A percentile compares a stretch with the other conserved stretches of the same genome.
Conservation (phyloP, 345 rosid genomes). For the Lepidium africanum region DNA sequence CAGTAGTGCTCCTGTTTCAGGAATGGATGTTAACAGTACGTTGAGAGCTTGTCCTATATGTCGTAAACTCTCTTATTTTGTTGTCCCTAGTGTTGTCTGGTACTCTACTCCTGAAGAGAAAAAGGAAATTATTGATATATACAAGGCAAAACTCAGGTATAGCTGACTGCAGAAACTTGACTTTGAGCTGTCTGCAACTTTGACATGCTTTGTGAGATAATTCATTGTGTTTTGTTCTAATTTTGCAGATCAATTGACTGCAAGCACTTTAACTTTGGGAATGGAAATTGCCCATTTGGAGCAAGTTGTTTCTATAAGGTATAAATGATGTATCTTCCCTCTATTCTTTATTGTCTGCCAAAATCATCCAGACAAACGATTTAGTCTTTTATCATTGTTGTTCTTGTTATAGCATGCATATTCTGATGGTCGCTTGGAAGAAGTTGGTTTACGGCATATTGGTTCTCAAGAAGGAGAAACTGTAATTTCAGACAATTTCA, state of each 20-base stretch:
- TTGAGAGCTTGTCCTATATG: constrained; percentile 91
- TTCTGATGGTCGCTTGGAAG: constrained; percentile 73
- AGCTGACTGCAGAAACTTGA: background rate
- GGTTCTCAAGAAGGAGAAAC: constrained; percentile 59
- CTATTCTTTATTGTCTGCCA: background rate
- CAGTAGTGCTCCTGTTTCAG: constrained; percentile 69
- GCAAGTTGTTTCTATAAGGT: constrained; percentile 91
- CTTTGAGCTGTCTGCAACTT: background rate
- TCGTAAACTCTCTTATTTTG: constrained; percentile 90
- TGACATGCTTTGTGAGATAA: background rate
- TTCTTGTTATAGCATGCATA: constrained; percentile 54
- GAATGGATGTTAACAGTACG: constrained; percentile 79
- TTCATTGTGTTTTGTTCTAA: background rate
- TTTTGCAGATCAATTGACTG: constrained; percentile 52
- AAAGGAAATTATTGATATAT: constrained; percentile 62
- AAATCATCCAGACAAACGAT: background rate
- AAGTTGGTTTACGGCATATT: constrained; percentile 63
- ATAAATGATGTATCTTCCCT: background rate
- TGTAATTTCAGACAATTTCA: constrained; percentile 50
- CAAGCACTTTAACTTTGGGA: constrained; percentile 80
- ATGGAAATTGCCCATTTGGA: constrained; percentile 85
- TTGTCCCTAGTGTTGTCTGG: constrained; percentile 95
- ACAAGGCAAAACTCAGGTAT: constrained; percentile 86
- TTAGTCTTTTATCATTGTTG: background rate
- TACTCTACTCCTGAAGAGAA: constrained; percentile 75